Percentiles rank a stretch among this genome's conserved stretches.
Evolutionary conservation across 108 stramenopile species (phyloP).

Genomic region (Cyclotella cryptica): DNA sequence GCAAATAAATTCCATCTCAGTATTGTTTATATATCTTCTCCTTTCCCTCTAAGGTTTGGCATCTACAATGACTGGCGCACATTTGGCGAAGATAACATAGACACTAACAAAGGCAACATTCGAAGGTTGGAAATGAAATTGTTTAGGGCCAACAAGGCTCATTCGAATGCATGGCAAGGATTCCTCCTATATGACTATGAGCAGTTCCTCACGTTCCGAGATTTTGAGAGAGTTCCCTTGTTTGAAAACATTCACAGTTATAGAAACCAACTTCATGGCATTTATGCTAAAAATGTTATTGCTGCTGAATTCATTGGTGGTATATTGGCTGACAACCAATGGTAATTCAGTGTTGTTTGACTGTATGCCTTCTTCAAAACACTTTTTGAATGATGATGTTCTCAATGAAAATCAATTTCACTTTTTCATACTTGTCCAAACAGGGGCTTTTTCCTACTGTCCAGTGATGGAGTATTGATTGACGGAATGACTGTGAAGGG

Average conservation of each 20-base stretch:
- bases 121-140: slow-evolving; percentile 32
- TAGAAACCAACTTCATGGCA: slow-evolving; percentile 45
- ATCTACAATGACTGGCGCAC: slow-evolving; percentile 23
- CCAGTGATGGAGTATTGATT: slow-evolving; percentile 20
- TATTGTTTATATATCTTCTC: not conserved
- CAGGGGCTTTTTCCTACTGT: slow-evolving; percentile 6
- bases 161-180: slow-evolving; percentile 43
- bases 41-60: slow-evolving; percentile 3
- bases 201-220: slow-evolving; percentile 35
- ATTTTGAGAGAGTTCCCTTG: slow-evolving; percentile 26
- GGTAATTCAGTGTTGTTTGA: no score
- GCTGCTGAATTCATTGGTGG: slow-evolving; percentile 44
- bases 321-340: slow-evolving; percentile 40
- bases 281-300: slow-evolving; percentile 29
- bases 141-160: slow-evolving; percentile 48
- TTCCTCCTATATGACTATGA: slow-evolving; percentile 34
- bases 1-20: not conserved
- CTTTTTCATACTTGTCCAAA: no score
- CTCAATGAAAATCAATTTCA: no score
- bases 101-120: slow-evolving; percentile 2
- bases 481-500: slow-evolving; percentile 27
- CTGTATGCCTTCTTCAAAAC: no score
- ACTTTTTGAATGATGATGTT: no score
- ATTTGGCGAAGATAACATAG: slow-evolving; percentile 13
- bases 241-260: slow-evolving; percentile 41